phyloP scores from a whole-genome alignment of 2,329 filamentous ascomycete species.

The Aschersonia sp. region DNA sequence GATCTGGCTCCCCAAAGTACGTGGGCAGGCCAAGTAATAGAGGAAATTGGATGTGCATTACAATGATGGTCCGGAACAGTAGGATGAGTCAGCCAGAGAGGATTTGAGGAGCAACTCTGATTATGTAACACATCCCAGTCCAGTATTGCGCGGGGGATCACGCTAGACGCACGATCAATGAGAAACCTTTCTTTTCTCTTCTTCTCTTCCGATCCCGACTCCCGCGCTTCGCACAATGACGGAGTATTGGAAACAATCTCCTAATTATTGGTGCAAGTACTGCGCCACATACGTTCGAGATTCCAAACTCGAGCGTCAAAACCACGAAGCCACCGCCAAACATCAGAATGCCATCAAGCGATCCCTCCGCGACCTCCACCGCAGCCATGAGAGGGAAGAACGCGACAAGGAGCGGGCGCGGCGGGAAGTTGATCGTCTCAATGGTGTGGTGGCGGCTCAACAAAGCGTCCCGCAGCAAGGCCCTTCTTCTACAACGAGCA shows the following conservation, averaged over 20 bases:
- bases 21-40: not conserved
- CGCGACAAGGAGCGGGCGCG: slow-evolving; percentile 72
- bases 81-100: not conserved
- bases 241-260: slow-evolving; percentile 98
- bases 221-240: slow-evolving; percentile 45
- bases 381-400: slow-evolving; percentile 65
- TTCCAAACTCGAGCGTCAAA: slow-evolving; percentile 75
- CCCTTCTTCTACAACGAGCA: not conserved
- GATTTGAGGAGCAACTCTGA: not conserved
- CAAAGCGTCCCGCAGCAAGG: not conserved
- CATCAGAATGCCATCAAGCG: slow-evolving; percentile 82
- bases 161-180: too few relatives aligned
- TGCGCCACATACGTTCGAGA: slow-evolving; percentile 84
- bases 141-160: too few relatives aligned
- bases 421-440: slow-evolving; percentile 73
- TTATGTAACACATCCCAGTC: not conserved
- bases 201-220: too few relatives aligned
- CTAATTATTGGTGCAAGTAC: slow-evolving; percentile 97
- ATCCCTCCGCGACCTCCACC: slow-evolving; percentile 78
- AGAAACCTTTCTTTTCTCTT: too few relatives aligned
- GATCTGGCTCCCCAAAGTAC: too few relatives aligned
- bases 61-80: not conserved
- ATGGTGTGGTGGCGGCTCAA: slow-evolving; percentile 48
- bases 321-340: slow-evolving; percentile 76
- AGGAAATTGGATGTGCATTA: not conserved